Conservation (phyloP, 305 asterid species). For the Rubia tinctorum region DNA sequence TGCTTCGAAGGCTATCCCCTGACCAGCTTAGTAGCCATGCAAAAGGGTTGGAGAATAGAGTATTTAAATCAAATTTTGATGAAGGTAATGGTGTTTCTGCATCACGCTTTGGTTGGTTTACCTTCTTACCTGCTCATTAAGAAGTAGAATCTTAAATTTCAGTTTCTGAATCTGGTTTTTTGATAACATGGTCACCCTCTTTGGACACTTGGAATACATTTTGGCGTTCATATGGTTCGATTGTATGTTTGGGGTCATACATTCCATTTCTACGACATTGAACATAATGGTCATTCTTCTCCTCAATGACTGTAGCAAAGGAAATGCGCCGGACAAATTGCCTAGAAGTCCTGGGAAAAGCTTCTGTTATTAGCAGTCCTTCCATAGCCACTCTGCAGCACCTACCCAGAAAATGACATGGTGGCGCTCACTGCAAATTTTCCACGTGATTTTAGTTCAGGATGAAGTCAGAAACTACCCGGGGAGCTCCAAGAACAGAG, state of each 20-base stretch:
- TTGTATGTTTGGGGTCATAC: neutral
- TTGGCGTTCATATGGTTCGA: neutral
- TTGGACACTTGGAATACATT: no score
- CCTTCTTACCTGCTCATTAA: neutral
- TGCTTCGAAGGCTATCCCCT: slow-evolving; percentile 59
- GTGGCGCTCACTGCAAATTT: slow-evolving; percentile 13
- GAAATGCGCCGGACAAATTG: slow-evolving; percentile 68
- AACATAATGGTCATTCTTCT: neutral
- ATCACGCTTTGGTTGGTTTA: neutral
- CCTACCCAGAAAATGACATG: slow-evolving; percentile 37
- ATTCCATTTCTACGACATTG: neutral
- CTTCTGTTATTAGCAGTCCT: slow-evolving; percentile 31
- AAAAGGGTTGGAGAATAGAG: slow-evolving; percentile 70
- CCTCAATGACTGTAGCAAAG: slow-evolving; percentile 44
- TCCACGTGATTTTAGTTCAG: slow-evolving; percentile 5
- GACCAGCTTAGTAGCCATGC: slow-evolving; percentile 79
- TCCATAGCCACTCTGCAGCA: slow-evolving; percentile 34
- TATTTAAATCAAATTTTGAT: slow-evolving; percentile 60
- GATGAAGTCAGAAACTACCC: slow-evolving; percentile 8
- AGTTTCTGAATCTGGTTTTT: neutral
- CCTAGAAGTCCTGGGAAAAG: slow-evolving; percentile 54
- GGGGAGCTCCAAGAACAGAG: neutral
- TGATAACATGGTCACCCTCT: no score
- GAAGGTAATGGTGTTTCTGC: slow-evolving; percentile 49
- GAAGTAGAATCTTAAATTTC: neutral